Conservation (phyloP, 495 filamentous ascomycete species). For the Stereocaulon alpinum region DNA sequence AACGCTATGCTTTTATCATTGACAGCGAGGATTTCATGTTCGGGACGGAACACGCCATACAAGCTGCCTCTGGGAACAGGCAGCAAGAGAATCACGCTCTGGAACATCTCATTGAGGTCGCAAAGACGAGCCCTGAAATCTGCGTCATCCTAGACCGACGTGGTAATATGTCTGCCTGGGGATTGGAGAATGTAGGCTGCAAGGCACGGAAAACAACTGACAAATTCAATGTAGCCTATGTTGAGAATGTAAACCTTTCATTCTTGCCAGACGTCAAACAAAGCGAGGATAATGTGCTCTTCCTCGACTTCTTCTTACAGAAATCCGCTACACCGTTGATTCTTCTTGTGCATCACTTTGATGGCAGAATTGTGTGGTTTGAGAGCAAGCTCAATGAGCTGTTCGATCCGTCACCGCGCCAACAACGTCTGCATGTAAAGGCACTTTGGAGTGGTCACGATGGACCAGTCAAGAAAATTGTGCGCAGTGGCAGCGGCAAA, state of each 20-base stretch:
- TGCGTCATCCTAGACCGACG: conserved; percentile 74
- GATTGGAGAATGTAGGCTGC: conserved; percentile 76
- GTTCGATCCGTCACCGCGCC: conserved; percentile 65
- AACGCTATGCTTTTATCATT: conserved; percentile 71
- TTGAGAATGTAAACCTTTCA: conserved; percentile 57
- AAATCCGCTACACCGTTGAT: conserved; percentile 51
- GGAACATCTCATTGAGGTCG: conserved; percentile 77
- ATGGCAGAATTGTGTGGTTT: conserved; percentile 74
- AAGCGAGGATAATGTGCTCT: conserved; percentile 53
- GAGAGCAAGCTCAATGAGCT: conserved; percentile 67
- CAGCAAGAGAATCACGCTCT: conserved; percentile 60
- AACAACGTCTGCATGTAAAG: conserved; percentile 47
- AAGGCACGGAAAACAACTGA: conserved; percentile 56
- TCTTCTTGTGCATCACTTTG: conserved; percentile 78
- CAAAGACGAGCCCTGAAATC: conserved; percentile 76
- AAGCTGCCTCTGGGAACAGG: conserved; percentile 42
- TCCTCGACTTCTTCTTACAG: conserved; percentile 59
- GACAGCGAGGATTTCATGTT: conserved; percentile 70
- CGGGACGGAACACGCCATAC: conserved; percentile 67
- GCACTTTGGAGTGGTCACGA: conserved; percentile 79
- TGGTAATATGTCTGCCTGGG: conserved; percentile 91
- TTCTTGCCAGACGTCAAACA: conserved; percentile 41
- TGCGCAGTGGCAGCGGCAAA: conserved; percentile 69
- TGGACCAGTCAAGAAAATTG: conserved; percentile 67
- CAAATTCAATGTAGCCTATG: conserved; percentile 82